Percentiles rank a stretch among this genome's conserved stretches.
Conservation (phyloP, 768 basidiomycete species). For the Lyophyllum decastes region DNA sequence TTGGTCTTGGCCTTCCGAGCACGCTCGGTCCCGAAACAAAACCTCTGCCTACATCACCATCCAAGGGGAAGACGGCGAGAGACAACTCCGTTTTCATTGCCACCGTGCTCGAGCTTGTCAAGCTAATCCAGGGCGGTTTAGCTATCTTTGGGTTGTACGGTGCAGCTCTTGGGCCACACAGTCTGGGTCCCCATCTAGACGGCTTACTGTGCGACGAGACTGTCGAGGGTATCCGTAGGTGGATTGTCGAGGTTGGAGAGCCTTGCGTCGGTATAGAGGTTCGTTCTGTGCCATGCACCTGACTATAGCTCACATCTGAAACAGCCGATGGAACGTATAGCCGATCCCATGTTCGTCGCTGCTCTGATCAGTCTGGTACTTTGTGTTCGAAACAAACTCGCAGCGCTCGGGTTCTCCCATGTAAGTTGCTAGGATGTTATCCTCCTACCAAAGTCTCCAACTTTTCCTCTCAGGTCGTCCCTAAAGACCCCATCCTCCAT, state of each 20-base stretch:
- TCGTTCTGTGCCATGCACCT: slow-evolving; percentile 16
- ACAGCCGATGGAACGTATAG: slow-evolving; percentile 71
- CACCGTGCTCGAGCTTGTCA: slow-evolving; percentile 76
- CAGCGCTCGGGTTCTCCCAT: slow-evolving; percentile 49
- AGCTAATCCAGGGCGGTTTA: slow-evolving; percentile 71
- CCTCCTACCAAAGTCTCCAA: not conserved
- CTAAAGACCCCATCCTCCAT: slow-evolving; percentile 81
- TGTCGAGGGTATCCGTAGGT: slow-evolving; percentile 66
- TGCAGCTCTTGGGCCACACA: slow-evolving; percentile 4
- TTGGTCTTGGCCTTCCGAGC: slow-evolving; percentile 21
- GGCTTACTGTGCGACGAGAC: slow-evolving; percentile 81
- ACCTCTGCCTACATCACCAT: slow-evolving; percentile 5
- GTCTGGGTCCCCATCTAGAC: slow-evolving; percentile 37
- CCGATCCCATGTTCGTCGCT: slow-evolving; percentile 72
- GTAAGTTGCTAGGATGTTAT: slow-evolving; percentile 22
- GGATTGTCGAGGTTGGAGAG: slow-evolving; percentile 69
- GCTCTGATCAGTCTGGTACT: slow-evolving; percentile 72
- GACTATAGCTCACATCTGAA: not conserved
- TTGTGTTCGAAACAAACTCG: slow-evolving; percentile 68
- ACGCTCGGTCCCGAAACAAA: slow-evolving; percentile 7
- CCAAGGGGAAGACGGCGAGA: slow-evolving; percentile 22
- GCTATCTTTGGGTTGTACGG: slow-evolving; percentile 67
- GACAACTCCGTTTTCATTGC: slow-evolving; percentile 52
- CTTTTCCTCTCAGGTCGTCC: slow-evolving; percentile 34
- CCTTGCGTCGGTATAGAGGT: slow-evolving; percentile 64